Conservation (phyloP, 2,329 filamentous ascomycete genomes). For the Colletotrichum echinochloae region DNA sequence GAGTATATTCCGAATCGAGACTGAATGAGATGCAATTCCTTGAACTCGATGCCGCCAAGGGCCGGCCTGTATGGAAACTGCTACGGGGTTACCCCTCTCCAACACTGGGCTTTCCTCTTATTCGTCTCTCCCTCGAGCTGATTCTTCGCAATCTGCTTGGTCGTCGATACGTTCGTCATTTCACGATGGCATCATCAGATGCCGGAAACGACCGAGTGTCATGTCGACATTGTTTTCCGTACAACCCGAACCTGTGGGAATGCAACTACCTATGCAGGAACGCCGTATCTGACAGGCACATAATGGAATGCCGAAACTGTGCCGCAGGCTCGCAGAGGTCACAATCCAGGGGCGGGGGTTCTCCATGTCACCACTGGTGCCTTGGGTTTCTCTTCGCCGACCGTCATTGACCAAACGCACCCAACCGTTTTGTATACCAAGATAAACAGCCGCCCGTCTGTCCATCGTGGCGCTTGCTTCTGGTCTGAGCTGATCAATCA, state of each 20-base stretch:
- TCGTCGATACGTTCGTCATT: conserved; percentile 8
- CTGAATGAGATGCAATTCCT: conserved; percentile 19
- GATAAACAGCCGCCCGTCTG: conserved; percentile 3
- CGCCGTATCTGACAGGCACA: conserved; percentile 1
- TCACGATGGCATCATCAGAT: conserved; percentile 33
- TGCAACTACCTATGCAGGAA: conserved; percentile 31
- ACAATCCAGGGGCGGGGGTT: conserved; percentile 16
- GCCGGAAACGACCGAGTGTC: conserved; percentile 16
- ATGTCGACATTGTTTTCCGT: conserved; percentile 9
- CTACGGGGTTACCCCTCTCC: neutral
- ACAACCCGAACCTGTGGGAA: conserved; percentile 3
- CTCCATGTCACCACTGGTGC: conserved; percentile 23
- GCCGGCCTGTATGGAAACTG: conserved; percentile 13
- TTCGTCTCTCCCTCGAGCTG: neutral
- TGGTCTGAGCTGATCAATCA: conserved; percentile 24
- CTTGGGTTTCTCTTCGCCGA: conserved; percentile 31
- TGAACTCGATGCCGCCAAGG: conserved; percentile 17
- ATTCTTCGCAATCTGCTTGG: conserved; percentile 5
- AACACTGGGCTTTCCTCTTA: conserved; percentile 4
- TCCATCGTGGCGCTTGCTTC: conserved; percentile 13
- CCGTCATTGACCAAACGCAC: conserved; percentile 22
- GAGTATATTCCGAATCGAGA: conserved; percentile 25
- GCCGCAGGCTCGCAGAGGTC: conserved; percentile 30
- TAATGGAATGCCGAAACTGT: conserved; percentile 25
- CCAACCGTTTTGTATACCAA: conserved; percentile 9